Percentiles rank a stretch among this genome's conserved stretches.
Conservation (phyloP, 805 yeast genomes). For the Citeromyces matritensis region DNA sequence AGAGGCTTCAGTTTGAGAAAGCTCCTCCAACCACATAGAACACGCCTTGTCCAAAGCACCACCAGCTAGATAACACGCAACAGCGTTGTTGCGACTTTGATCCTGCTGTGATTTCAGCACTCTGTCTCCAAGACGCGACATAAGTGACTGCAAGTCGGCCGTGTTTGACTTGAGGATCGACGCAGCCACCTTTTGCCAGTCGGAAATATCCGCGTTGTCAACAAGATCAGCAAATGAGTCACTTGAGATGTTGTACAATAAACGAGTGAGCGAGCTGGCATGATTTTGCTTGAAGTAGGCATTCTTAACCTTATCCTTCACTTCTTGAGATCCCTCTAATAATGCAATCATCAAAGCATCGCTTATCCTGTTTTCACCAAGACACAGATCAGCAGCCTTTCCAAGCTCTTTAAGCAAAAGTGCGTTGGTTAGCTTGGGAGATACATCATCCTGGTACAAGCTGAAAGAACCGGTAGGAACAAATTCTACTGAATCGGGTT, state of each 20-base stretch:
- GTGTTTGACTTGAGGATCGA: slow-evolving; percentile 44
- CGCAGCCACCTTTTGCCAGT: slow-evolving; percentile 77
- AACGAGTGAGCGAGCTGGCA: slow-evolving; percentile 48
- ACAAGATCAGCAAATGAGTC: slow-evolving; percentile 52
- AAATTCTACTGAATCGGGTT: slow-evolving; percentile 8
- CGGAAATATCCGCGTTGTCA: slow-evolving; percentile 54
- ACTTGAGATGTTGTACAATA: slow-evolving; percentile 50
- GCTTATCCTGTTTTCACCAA: slow-evolving; percentile 43
- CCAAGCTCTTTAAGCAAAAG: slow-evolving; percentile 49
- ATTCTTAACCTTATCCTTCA: slow-evolving; percentile 54
- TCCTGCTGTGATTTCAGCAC: slow-evolving; percentile 26
- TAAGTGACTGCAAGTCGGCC: slow-evolving; percentile 36
- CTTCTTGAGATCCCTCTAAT: slow-evolving; percentile 36
- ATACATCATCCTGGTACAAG: slow-evolving; percentile 15
- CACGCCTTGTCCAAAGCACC: slow-evolving; percentile 69
- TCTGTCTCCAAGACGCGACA: slow-evolving; percentile 67
- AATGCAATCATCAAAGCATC: slow-evolving; percentile 80
- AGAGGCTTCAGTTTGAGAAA: slow-evolving; percentile 24
- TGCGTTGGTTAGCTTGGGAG: slow-evolving; percentile 21
- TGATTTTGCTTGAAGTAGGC: slow-evolving; percentile 51
- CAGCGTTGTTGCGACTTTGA: slow-evolving; percentile 52
- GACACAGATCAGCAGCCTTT: slow-evolving; percentile 52
- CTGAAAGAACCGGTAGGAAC: slow-evolving; percentile 43
- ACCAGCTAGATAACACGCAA: slow-evolving; percentile 68
- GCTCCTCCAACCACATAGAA: slow-evolving; percentile 71